These are phyloP conservation scores for Yarrowia osloensis DNA, from an alignment of 805 yeast genomes.

Conservation along the genomic window DNA sequence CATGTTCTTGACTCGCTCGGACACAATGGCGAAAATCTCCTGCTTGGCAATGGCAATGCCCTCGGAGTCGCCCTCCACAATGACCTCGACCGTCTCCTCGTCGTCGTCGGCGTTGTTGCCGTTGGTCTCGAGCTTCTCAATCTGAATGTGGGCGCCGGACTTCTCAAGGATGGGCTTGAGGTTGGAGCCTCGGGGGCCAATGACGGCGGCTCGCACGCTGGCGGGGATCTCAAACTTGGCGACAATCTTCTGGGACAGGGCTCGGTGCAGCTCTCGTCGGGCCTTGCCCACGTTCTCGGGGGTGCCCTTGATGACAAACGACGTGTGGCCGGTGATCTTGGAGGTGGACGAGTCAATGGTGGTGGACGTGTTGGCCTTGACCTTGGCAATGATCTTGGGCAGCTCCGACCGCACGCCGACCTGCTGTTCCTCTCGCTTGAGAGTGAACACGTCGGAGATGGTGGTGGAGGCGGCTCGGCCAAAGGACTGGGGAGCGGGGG, in stretches of 20 bases:
- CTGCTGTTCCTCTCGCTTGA: slow-evolving; percentile 68
- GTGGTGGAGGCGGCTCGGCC: slow-evolving; percentile 52
- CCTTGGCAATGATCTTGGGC: slow-evolving; percentile 61
- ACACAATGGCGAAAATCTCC: slow-evolving; percentile 70
- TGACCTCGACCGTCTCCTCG: slow-evolving; percentile 60
- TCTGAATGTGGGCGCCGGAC: slow-evolving; percentile 69
- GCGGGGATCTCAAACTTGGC: slow-evolving; percentile 70
- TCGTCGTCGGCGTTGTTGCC: slow-evolving; percentile 48
- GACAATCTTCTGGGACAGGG: slow-evolving; percentile 72
- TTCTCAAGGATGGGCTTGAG: slow-evolving; percentile 75
- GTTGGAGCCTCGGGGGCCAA: slow-evolving; percentile 83
- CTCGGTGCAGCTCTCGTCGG: slow-evolving; percentile 71
- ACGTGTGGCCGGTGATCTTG: slow-evolving; percentile 70
- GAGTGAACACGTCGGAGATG: slow-evolving; percentile 77
- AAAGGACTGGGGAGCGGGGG: slow-evolving; percentile 32
- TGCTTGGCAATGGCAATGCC: slow-evolving; percentile 75
- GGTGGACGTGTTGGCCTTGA: slow-evolving; percentile 62
- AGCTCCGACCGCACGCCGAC: slow-evolving; percentile 64
- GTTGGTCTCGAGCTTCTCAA: slow-evolving; percentile 46
- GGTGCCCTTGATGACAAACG: slow-evolving; percentile 78
- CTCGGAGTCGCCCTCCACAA: slow-evolving; percentile 80
- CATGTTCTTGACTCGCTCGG: slow-evolving; percentile 61
- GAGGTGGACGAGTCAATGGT: slow-evolving; percentile 83
- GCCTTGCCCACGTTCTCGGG: slow-evolving; percentile 67
- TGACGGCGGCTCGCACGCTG: slow-evolving; percentile 70